A percentile compares a stretch with the other conserved stretches of the same genome.
phyloP scores from a whole-genome alignment of 1,139 yeast species.

The Kodamaea derodonti region DNA sequence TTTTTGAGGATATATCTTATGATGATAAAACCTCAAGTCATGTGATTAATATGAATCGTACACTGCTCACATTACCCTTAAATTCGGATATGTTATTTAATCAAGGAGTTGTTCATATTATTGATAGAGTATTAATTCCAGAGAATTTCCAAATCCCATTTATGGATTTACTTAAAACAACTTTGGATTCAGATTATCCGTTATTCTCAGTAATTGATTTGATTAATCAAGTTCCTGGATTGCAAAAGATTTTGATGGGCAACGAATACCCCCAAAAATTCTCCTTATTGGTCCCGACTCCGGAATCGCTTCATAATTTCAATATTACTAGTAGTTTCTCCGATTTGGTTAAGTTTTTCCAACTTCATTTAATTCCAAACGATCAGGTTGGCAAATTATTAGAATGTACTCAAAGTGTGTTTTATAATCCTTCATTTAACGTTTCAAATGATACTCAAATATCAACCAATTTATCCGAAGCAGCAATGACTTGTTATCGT shows the following conservation, averaged over 20 bases:
- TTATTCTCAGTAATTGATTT: constrained; percentile 45
- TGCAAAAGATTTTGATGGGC: constrained; percentile 17
- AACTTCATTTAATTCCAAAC: constrained; percentile 67
- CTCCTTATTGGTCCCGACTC: constrained; percentile 74
- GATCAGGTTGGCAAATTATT: constrained; percentile 35
- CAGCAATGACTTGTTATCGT: constrained; percentile 40
- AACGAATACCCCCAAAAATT: constrained; percentile 25
- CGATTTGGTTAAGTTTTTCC: constrained; percentile 52
- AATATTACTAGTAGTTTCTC: constrained; percentile 46
- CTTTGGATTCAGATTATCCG: constrained; percentile 41
- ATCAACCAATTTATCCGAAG: constrained; percentile 35
- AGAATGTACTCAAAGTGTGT: constrained; percentile 23
- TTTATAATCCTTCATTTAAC: constrained; percentile 3
- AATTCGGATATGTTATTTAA: constrained; percentile 71
- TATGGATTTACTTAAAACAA: constrained; percentile 49
- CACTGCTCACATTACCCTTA: constrained; percentile 29
- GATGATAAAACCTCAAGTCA: constrained; percentile 24
- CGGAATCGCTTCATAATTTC: constrained; percentile 50
- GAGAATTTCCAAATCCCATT: constrained; percentile 50
- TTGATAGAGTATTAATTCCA: constrained; percentile 58
- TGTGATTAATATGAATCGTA: constrained; percentile 25
- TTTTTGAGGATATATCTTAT: constrained; percentile 16
- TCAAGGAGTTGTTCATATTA: constrained; percentile 83
- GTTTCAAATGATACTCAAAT: constrained; percentile 9
- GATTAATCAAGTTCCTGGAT: constrained; percentile 33